phyloP scores from a whole-genome alignment of 2,329 filamentous ascomycete species.

The Colletotrichum spinosum region DNA sequence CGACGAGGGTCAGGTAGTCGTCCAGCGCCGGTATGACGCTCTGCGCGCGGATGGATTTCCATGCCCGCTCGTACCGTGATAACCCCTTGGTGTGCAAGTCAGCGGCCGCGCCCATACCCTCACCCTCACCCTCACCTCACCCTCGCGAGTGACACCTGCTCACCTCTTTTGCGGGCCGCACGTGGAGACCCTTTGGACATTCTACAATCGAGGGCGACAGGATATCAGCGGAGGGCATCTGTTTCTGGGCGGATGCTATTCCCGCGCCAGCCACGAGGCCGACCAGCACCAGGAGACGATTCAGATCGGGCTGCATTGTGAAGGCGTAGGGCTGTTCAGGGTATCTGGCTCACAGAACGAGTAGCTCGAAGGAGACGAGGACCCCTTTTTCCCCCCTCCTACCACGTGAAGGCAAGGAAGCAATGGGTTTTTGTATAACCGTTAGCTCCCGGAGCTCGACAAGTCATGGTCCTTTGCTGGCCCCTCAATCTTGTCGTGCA shows the following conservation, averaged over 20 bases:
- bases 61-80: slow-evolving; percentile 40
- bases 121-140: no score
- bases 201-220: slow-evolving; percentile 6
- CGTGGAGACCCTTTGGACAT: slow-evolving; percentile 24
- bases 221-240: no score
- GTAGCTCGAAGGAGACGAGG: no score
- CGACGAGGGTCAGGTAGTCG: slow-evolving; percentile 40
- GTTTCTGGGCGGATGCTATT: no score
- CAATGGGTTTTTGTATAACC: no score
- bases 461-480: background rate
- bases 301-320: background rate
- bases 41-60: slow-evolving; percentile 39
- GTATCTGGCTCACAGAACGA: no score
- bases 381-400: no score
- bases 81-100: slow-evolving; percentile 37
- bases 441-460: no score
- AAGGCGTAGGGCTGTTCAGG: no score
- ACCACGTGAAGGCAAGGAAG: no score
- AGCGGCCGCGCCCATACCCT: background rate
- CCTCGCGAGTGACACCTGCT: background rate
- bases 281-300: background rate
- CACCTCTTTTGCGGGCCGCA: slow-evolving; percentile 20
- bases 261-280: no score
- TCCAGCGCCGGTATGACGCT: slow-evolving; percentile 39
- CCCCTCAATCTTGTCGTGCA: background rate